Conservation (phyloP, 345 rosid species). For the Eucalyptus guilfoylei region DNA sequence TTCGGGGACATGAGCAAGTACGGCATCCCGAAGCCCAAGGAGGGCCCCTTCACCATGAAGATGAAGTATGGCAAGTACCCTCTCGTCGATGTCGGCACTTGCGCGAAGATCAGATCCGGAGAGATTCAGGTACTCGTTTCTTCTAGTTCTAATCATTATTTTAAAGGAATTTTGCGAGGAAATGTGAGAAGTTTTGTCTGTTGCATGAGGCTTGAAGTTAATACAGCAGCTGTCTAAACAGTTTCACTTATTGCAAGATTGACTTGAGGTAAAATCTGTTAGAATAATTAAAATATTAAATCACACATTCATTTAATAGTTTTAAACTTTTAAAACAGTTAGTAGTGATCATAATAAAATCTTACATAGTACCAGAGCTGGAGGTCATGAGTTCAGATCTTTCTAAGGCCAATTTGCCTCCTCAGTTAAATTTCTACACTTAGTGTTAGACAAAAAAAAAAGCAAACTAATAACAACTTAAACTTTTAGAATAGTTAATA, state of each 20-base stretch:
- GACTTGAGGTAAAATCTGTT: accelerated
- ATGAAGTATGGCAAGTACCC: conserved; percentile 37
- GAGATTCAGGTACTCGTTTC: conserved; percentile 25
- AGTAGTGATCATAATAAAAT: accelerated
- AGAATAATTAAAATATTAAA: no score
- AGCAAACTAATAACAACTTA: accelerated
- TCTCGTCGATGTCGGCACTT: conserved; percentile 38
- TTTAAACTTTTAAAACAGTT: no score
- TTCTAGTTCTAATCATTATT: neutral
- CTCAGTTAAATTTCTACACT: accelerated
- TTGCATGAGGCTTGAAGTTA: neutral
- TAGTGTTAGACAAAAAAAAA: accelerated
- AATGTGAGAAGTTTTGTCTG: neutral
- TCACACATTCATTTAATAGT: accelerated
- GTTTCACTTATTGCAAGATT: neutral
- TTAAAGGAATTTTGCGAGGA: neutral
- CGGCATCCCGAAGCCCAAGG: conserved; percentile 8
- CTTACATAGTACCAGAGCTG: accelerated
- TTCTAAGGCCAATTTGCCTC: accelerated
- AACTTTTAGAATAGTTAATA: accelerated
- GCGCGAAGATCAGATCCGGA: conserved; percentile 18
- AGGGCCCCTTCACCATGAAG: conserved; percentile 21
- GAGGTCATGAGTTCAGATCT: accelerated
- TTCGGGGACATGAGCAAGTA: conserved; percentile 34
- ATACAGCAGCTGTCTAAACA: neutral